Base-by-base conservation (phyloP, 371 early-diverging fungal genomes). In the Batkoa obscura region DNA sequence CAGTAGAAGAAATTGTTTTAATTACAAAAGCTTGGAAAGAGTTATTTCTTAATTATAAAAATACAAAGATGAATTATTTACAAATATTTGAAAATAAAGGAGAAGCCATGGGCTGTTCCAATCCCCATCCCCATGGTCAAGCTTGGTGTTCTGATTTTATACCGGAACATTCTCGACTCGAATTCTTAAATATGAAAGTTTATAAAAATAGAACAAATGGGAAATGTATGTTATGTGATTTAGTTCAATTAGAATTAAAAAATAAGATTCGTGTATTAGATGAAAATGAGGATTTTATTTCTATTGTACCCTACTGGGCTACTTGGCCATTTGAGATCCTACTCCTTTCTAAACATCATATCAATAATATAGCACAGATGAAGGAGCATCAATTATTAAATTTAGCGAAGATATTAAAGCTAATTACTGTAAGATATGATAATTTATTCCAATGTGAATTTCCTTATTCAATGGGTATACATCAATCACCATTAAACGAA, bases 11-110 rank as follows among this genome's bases (percentile, higher is more conserved):
- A 13, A 75, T 93, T 41, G 34, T 60, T 12, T 58, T 62, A n/a
- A 78, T 94, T 6, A 75, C 94, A n/a, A 59, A 74, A 8, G 66
- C 74, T 2, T 95, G 95, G 94, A 71, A 68, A 23, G 52, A 67
- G n/a, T 63, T 75, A 4, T 85, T 78, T 59, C 63, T 66, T 0
- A 60, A 56, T 31, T 70, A 86, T 57, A 64, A 66, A n/a, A 23
- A 23, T 23, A 23, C 23, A n/a, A 48, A 32, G 9, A 31, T 48
- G 31, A 17, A 48, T 2, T 83, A 92, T 62, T 82, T 87, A 32
- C 92, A 93, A 68, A 73, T 94, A 37, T 95, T 95, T 72, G 94
- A 95, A 62, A 95, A 94, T 72, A 94, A 94, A 71, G 95, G 95
- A n/a, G 71, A 81, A 1, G 77, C 80, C 55, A 93, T 95, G 93